Conservation (phyloP, 2,329 filamentous ascomycete genomes). For the Penicillium sp. region DNA sequence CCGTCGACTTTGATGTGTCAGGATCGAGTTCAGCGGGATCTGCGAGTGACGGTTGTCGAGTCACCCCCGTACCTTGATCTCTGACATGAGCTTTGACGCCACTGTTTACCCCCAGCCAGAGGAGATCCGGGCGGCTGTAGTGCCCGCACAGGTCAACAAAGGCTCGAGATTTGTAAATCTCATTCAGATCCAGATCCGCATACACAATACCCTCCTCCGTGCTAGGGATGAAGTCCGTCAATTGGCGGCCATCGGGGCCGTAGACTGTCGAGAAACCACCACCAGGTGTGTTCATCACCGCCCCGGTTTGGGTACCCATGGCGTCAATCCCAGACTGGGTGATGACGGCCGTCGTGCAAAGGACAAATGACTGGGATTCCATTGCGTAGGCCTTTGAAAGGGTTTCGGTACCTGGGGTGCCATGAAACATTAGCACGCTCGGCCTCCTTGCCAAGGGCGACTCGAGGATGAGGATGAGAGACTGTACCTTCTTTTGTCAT, state of each 20-base stretch:
- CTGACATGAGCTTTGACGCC: too few species aligned
- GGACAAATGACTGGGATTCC: constrained; percentile 3
- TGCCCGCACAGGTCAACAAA: not conserved
- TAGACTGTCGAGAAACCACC: constrained; percentile 1
- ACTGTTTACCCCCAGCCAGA: not conserved
- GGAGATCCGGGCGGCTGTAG: constrained; percentile 1
- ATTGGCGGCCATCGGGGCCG: constrained; percentile 1
- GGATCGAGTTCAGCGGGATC: too few species aligned
- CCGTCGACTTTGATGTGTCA: too few species aligned
- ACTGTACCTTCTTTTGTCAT: too few species aligned
- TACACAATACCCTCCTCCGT: constrained; percentile 1
- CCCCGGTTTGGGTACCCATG: not conserved
- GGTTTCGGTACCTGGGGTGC: too few species aligned
- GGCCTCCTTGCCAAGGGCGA: too few species aligned
- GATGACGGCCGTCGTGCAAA: not conserved
- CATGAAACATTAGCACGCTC: too few species aligned
- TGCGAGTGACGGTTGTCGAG: too few species aligned
- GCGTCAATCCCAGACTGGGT: not conserved
- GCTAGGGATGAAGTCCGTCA: not conserved
- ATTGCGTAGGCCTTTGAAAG: constrained; percentile 1
- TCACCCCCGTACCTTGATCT: too few species aligned
- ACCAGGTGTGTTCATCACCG: not conserved
- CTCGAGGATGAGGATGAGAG: too few species aligned
- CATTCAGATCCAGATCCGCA: not conserved
- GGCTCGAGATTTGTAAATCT: not conserved